Percentiles rank a stretch among this genome's conserved stretches.
phyloP scores from a whole-genome alignment of 768 basidiomycete genomes.

The Lactifluus volemus region DNA sequence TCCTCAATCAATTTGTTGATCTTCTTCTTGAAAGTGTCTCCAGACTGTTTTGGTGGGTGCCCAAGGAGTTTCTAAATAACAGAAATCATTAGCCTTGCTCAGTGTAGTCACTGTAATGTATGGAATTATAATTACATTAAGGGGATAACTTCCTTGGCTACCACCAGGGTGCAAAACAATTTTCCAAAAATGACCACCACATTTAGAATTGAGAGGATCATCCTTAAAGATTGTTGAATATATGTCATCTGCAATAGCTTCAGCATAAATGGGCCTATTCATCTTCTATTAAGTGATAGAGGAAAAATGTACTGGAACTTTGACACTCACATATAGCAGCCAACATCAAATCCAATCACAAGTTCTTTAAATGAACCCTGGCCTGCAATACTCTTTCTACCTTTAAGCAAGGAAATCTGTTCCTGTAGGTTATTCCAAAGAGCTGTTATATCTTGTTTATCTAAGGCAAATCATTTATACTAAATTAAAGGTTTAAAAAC shows the following conservation, averaged over 20 bases:
- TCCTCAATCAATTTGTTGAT: too few relatives aligned
- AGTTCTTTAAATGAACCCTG: slow-evolving; percentile 75
- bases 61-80: slow-evolving; percentile 16
- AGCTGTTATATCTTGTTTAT: slow-evolving; percentile 60
- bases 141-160: slow-evolving; percentile 61
- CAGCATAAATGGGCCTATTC: slow-evolving; percentile 52
- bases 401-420: slow-evolving; percentile 59
- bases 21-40: too few relatives aligned
- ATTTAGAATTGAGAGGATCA: slow-evolving; percentile 61
- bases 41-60: slow-evolving; percentile 1
- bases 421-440: slow-evolving; percentile 73
- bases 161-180: slow-evolving; percentile 70
- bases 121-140: slow-evolving; percentile 40
- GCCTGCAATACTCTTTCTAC: slow-evolving; percentile 50
- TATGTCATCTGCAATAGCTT: slow-evolving; percentile 53
- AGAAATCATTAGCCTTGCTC: too few relatives aligned
- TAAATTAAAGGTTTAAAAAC: background rate
- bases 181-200: slow-evolving; percentile 62
- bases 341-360: slow-evolving; percentile 60
- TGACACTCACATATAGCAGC: slow-evolving; percentile 54
- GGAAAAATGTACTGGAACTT: background rate
- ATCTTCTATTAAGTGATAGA: background rate
- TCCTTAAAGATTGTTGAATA: slow-evolving; percentile 70
- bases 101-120: fast-evolving
- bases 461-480: slow-evolving; percentile 26